Evolutionary conservation across 2,329 filamentous ascomycete species (phyloP).

Genomic region (Trichophyton equinum): DNA sequence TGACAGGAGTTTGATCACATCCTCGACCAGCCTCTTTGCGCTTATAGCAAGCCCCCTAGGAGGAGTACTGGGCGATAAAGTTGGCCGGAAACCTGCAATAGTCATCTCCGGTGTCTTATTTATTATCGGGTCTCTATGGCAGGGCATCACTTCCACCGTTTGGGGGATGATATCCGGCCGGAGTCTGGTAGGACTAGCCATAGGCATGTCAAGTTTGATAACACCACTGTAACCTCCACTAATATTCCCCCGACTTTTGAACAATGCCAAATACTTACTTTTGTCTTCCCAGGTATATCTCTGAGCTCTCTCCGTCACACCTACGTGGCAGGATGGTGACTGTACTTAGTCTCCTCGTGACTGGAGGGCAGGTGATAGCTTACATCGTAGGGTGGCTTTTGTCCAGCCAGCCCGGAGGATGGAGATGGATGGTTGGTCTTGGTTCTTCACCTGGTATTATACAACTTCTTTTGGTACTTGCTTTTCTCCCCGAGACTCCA

Average conservation of each 20-base stretch:
- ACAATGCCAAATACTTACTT: not conserved
- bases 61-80: slow-evolving; percentile 39
- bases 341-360: slow-evolving; percentile 70
- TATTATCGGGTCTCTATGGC: slow-evolving; percentile 32
- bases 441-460: slow-evolving; percentile 63
- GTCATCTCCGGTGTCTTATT: slow-evolving; percentile 36
- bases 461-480: slow-evolving; percentile 55
- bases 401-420: slow-evolving; percentile 49
- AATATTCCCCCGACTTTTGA: not conserved
- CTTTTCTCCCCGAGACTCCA: slow-evolving; percentile 75
- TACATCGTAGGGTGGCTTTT: slow-evolving; percentile 75
- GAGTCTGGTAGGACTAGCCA: slow-evolving; percentile 36
- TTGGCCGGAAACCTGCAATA: slow-evolving; percentile 38
- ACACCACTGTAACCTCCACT: slow-evolving; percentile 49
- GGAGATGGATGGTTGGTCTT: slow-evolving; percentile 85
- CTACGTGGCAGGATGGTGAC: slow-evolving; percentile 71
- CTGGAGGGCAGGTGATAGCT: slow-evolving; percentile 75
- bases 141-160: slow-evolving; percentile 31
- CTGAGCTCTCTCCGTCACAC: slow-evolving; percentile 66
- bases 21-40: slow-evolving; percentile 45
- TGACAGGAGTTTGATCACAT: slow-evolving; percentile 48
- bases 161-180: slow-evolving; percentile 36
- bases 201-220: slow-evolving; percentile 53
- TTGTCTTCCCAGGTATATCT: slow-evolving; percentile 50
- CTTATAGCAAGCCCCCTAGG: slow-evolving; percentile 44